Percentiles rank a stretch among this genome's conserved stretches.
phyloP scores from a whole-genome alignment of 805 yeast genomes.

The Deakozyma indianensis region DNA sequence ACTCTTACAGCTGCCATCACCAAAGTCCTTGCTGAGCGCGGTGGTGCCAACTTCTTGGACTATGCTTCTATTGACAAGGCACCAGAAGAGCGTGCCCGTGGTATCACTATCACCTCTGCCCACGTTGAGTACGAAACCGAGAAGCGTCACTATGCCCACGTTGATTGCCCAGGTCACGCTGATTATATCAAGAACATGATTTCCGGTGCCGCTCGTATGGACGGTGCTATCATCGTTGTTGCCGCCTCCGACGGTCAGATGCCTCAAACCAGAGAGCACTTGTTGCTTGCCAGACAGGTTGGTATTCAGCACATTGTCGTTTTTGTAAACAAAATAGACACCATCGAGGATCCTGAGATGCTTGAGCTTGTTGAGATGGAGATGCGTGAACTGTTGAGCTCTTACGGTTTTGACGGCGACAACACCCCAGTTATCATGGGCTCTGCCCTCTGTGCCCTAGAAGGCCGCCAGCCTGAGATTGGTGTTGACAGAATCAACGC shows the following conservation, averaged over 20 bases:
- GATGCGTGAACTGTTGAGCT: conserved; percentile 88
- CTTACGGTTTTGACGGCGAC: conserved; percentile 97
- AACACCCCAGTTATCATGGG: conserved; percentile 97
- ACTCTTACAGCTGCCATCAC: conserved; percentile 98
- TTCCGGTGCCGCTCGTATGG: conserved; percentile 99
- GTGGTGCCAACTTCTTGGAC: conserved; percentile 90
- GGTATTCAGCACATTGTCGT: conserved; percentile 98
- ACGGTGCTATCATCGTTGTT: conserved; percentile 97
- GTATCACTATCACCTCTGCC: conserved; percentile 95
- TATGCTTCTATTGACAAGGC: conserved; percentile 91
- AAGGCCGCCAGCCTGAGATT: conserved; percentile 76
- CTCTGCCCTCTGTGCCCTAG: conserved; percentile 93
- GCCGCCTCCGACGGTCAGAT: conserved; percentile 99
- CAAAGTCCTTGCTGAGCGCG: conserved; percentile 74
- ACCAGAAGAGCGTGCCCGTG: conserved; percentile 98
- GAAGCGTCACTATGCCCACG: conserved; percentile 93
- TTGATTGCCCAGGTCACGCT: conserved; percentile 98
- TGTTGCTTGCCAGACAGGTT: conserved; percentile 96
- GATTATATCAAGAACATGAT: conserved; percentile 98
- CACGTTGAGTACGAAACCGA: conserved; percentile 95
- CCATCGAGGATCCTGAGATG: conserved; percentile 98
- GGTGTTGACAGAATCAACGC: conserved; percentile 75
- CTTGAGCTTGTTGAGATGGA: conserved; percentile 99
- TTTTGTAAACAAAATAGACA: conserved; percentile 94
- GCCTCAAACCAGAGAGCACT: conserved; percentile 99